phyloP scores from a whole-genome alignment of 805 yeast species.

The Starmerella potacharoeniae region DNA sequence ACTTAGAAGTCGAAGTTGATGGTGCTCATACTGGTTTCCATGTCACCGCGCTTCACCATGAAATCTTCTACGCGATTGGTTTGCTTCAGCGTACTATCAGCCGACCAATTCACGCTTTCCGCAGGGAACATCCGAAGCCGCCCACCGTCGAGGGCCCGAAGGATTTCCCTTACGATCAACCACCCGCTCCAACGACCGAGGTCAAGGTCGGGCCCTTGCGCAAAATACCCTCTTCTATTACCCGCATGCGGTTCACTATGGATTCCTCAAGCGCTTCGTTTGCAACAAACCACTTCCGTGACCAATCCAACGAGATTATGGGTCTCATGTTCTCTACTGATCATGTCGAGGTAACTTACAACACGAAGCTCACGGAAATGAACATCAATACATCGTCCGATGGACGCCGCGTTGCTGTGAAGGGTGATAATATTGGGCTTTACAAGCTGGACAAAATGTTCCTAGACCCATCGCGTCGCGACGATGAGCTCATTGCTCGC shows the following conservation, averaged over 20 bases:
- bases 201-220: constrained; percentile 12
- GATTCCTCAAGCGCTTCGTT: constrained; percentile 12
- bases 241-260: constrained; percentile 7
- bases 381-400: constrained; percentile 11
- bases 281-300: constrained; percentile 23
- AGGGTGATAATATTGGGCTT: constrained; percentile 11
- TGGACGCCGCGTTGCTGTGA: constrained; percentile 16
- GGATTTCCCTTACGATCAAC: neutral
- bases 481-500: constrained; percentile 4
- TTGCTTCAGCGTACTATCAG: constrained; percentile 15
- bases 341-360: constrained; percentile 10
- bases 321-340: constrained; percentile 17
- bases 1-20: constrained; percentile 21
- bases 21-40: constrained; percentile 24
- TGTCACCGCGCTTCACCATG: constrained; percentile 25
- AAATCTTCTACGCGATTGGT: constrained; percentile 28
- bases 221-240: constrained; percentile 20
- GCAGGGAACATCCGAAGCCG: constrained; percentile 1
- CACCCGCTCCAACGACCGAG: neutral
- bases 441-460: constrained; percentile 16
- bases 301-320: constrained; percentile 18
- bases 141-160: neutral
- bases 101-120: constrained; percentile 2
- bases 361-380: neutral
- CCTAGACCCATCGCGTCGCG: constrained; percentile 7